Evolutionary conservation across 495 filamentous ascomycete genomes (phyloP).

Genomic region (Daldinia bambusicola): DNA sequence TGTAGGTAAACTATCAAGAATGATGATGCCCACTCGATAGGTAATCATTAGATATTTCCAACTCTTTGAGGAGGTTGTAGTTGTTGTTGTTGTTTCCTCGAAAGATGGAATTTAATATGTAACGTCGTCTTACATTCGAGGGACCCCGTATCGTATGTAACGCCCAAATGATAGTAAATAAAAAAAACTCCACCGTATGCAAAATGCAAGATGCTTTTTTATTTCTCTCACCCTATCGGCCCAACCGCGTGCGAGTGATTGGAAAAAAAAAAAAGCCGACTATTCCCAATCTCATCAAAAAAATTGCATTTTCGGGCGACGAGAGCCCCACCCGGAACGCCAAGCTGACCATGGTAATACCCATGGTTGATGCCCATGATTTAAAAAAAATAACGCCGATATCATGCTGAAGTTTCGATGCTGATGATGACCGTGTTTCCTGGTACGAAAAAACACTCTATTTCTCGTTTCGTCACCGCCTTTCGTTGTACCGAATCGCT

Average conservation of each 20-base stretch:
- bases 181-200: conserved; percentile 31
- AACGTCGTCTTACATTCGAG: conserved; percentile 35
- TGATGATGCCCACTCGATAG: not conserved
- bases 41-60: conserved; percentile 8
- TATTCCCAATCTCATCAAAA: conserved; percentile 15
- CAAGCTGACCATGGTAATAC: conserved; percentile 17
- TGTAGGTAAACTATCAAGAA: conserved; percentile 7
- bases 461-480: conserved; percentile 27
- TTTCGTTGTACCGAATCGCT: conserved; percentile 38
- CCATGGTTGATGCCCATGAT: conserved; percentile 7
- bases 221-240: conserved; percentile 28
- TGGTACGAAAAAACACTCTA: not conserved
- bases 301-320: conserved; percentile 12
- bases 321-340: conserved; percentile 34
- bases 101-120: conserved; percentile 26
- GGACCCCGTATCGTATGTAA: conserved; percentile 31
- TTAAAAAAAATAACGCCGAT: conserved; percentile 40
- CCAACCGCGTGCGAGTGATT: conserved; percentile 23
- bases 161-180: conserved; percentile 22
- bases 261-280: not conserved
- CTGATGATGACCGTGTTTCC: conserved; percentile 4
- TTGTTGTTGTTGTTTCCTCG: conserved; percentile 13
- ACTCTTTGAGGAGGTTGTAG: conserved; percentile 24
- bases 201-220: conserved; percentile 23
- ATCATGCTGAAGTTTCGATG: conserved; percentile 30